These are phyloP conservation scores for Ganoderma multipileum DNA, from an alignment of 1,284 basidiomycete species.

Conservation along the genomic window DNA sequence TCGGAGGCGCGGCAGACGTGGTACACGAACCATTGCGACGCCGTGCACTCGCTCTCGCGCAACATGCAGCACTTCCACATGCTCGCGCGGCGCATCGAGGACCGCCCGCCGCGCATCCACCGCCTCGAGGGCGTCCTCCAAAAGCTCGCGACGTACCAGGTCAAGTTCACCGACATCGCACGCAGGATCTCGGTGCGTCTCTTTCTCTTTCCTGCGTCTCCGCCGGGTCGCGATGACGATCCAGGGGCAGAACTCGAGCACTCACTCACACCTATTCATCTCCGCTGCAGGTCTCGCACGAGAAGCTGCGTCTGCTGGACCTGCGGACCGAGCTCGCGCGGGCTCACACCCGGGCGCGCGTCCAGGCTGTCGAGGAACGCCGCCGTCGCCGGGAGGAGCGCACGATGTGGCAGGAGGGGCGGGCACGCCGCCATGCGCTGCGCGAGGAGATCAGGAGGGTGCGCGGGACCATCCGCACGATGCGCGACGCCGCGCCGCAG, in stretches of 20 bases:
- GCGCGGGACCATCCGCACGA: slow-evolving; percentile 26
- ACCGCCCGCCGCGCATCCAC: slow-evolving; percentile 36
- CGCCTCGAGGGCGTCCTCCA: slow-evolving; percentile 34
- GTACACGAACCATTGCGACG: slow-evolving; percentile 33
- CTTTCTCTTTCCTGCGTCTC: not conserved
- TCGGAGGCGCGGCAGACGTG: slow-evolving; percentile 28
- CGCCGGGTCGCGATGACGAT: not conserved
- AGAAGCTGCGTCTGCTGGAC: slow-evolving; percentile 31
- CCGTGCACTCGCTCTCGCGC: slow-evolving; percentile 25
- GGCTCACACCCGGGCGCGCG: slow-evolving; percentile 17
- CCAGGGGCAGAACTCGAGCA: not conserved
- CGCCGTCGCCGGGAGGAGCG: slow-evolving; percentile 26
- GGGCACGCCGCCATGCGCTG: slow-evolving; percentile 25
- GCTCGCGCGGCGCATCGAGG: slow-evolving; percentile 30
- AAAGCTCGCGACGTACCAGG: slow-evolving; percentile 50
- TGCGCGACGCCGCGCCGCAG: slow-evolving; percentile 17
- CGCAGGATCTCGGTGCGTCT: slow-evolving; percentile 29
- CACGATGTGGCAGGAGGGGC: slow-evolving; percentile 26
- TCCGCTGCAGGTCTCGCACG: slow-evolving; percentile 31
- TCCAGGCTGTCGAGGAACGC: slow-evolving; percentile 22
- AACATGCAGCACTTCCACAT: slow-evolving; percentile 33
- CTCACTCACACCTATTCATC: not conserved
- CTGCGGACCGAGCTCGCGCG: slow-evolving; percentile 24
- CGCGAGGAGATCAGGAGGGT: slow-evolving; percentile 32
- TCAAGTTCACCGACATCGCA: slow-evolving; percentile 34